Evolutionary conservation across 495 filamentous ascomycete genomes (phyloP), one percentile per base, ranked within the genome.

Genomic region (Apiosordaria backusii): DNA sequence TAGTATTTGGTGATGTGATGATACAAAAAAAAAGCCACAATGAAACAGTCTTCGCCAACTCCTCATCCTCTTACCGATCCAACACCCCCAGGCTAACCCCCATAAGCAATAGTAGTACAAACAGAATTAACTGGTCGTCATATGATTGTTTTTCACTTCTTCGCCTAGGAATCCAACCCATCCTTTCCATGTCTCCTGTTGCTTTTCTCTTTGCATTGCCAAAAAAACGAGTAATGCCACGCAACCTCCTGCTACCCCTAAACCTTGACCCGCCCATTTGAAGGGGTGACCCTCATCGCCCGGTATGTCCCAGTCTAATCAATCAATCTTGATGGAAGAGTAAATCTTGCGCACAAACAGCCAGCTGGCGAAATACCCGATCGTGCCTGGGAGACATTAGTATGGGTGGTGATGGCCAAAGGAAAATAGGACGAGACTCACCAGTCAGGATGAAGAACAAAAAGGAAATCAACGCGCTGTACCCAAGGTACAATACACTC

Each of bases 321-420:
- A 96, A 68, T 99, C 95, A 65, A 99, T 90, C 81, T 98, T 99
- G 80, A 99, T 96, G 18, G 92, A 97, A 19, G 87, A 81, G 76
- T 99, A 99, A 57, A 99, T 98, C 76, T 90, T 92, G 65, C 91
- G 85, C 61, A 96, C 89, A 72, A 99, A 99, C 68, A 89, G 81
- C 92, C 93, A 97, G 74, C 90, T 92, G 16, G 94, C 87, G 68
- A 97, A 93, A 84, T 93, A 97, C 61, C 95, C 95, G 74, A 99
- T 97, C 0, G 94, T 90, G 10, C 93, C 93, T 65, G 71, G 73
- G 18, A 9, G 58, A 40, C 50, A 60, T 7, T 9, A 53, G 18
- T 6, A 18, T 22, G 4, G n/a, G 27, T 27, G 13, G 13, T 21
- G 25, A 19, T 35, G n/a, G 0, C 18, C 4, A 15, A 4, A 1